Percentiles rank a stretch among this genome's conserved stretches.
Evolutionary conservation across 352 stramenopile genomes (phyloP).

Genomic region (Globisporangium irregulare): DNA sequence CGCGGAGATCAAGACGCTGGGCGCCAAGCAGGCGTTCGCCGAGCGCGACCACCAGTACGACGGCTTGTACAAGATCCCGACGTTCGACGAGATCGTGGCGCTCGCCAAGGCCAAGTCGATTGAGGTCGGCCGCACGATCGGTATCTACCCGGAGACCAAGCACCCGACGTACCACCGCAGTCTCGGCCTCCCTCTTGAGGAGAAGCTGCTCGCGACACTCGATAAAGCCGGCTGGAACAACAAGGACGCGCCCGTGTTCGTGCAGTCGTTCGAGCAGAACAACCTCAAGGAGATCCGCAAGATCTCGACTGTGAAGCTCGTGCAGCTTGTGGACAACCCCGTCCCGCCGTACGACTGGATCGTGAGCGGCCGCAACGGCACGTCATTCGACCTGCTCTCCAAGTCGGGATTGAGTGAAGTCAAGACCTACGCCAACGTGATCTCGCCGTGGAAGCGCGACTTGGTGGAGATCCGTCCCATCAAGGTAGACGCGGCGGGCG

Average conservation of each 20-base stretch:
- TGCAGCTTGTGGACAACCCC: conserved; percentile 41
- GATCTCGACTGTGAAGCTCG: conserved; percentile 66
- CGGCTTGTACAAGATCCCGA: conserved; percentile 84
- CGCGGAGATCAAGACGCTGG: conserved; percentile 86
- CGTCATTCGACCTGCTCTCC: conserved; percentile 54
- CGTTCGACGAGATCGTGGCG: conserved; percentile 86
- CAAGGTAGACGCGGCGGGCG: conserved; percentile 38
- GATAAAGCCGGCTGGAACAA: conserved; percentile 66
- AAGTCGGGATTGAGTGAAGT: conserved; percentile 55
- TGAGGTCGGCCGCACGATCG: conserved; percentile 56
- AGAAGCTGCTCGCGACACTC: conserved; percentile 72
- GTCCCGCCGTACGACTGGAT: conserved; percentile 63
- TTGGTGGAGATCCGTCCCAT: conserved; percentile 51
- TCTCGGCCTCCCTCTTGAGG: conserved; percentile 69
- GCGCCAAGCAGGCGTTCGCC: conserved; percentile 71
- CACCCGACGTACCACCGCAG: conserved; percentile 73
- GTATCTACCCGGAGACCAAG: conserved; percentile 90
- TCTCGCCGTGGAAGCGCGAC: conserved; percentile 85
- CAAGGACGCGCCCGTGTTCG: conserved; percentile 56
- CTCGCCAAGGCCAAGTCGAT: conserved; percentile 67
- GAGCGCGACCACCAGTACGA: conserved; percentile 82
- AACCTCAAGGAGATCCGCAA: conserved; percentile 71
- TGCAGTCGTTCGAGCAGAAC: conserved; percentile 75
- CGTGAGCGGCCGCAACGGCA: conserved; percentile 46
- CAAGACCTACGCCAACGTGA: conserved; percentile 59